These are phyloP conservation scores for Xylaria hypoxylon DNA, from an alignment of 2,329 filamentous ascomycete species.

Conservation along the genomic window DNA sequence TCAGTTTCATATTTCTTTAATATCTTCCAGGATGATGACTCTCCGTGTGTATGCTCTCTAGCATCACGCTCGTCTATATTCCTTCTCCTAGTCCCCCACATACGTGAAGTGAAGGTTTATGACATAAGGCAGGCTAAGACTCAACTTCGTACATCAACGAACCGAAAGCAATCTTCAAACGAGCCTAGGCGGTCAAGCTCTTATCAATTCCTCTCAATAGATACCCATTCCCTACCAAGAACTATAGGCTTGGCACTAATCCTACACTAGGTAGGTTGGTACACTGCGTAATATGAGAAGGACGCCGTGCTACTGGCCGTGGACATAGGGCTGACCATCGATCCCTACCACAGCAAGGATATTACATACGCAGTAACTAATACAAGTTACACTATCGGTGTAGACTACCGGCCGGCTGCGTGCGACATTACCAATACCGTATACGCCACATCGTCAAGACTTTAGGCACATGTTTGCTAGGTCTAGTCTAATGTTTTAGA, in stretches of 20 bases:
- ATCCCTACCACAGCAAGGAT: slow-evolving; percentile 12
- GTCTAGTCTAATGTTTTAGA: background rate
- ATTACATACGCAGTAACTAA: background rate
- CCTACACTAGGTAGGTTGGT: slow-evolving; percentile 31
- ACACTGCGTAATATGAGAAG: background rate
- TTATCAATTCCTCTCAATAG: background rate
- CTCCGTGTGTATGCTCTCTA: no score
- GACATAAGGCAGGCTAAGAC: slow-evolving; percentile 6
- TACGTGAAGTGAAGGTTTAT: background rate
- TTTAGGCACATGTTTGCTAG: background rate
- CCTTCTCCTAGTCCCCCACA: background rate
- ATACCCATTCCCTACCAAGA: slow-evolving; percentile 1
- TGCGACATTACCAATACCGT: slow-evolving; percentile 10
- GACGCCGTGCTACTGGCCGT: background rate
- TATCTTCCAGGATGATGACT: background rate
- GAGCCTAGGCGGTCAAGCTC: background rate
- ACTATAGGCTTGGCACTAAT: slow-evolving; percentile 25
- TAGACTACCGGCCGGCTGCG: slow-evolving; percentile 8
- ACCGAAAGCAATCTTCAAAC: slow-evolving; percentile 6
- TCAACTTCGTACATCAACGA: slow-evolving; percentile 24
- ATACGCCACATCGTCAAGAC: background rate
- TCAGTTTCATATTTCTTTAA: background rate
- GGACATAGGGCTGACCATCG: slow-evolving; percentile 29
- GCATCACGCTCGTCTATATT: background rate
- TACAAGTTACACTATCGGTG: slow-evolving; percentile 9